These are phyloP conservation scores for Leccinum subrobustum DNA, from an alignment of 1,284 basidiomycete genomes.

Conservation along the genomic window DNA sequence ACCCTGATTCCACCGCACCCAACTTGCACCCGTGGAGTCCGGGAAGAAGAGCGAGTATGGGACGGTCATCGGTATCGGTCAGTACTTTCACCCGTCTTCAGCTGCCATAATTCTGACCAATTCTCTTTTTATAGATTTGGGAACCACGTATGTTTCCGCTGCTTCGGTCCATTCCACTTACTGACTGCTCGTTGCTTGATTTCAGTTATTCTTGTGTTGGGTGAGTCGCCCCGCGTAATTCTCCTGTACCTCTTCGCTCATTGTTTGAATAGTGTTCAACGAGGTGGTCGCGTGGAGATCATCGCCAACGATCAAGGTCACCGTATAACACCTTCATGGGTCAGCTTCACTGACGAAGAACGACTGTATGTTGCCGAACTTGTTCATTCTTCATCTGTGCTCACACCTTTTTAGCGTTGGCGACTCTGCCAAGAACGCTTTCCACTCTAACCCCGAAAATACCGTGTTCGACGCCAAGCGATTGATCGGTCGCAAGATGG, in stretches of 20 bases:
- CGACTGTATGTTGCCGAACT: slow-evolving; percentile 64
- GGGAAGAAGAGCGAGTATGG: slow-evolving; percentile 67
- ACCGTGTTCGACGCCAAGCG: slow-evolving; percentile 98
- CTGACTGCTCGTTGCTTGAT: slow-evolving; percentile 21
- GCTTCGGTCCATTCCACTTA: slow-evolving; percentile 8
- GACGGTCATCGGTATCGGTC: slow-evolving; percentile 94
- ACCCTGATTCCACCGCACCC: no score
- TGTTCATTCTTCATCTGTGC: background rate
- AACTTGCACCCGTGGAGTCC: slow-evolving; percentile 33
- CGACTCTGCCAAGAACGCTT: slow-evolving; percentile 79
- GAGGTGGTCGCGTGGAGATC: slow-evolving; percentile 91
- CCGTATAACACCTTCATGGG: slow-evolving; percentile 96
- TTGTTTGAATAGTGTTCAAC: slow-evolving; percentile 69
- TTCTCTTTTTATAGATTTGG: slow-evolving; percentile 55
- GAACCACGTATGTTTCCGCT: slow-evolving; percentile 62
- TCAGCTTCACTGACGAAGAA: slow-evolving; percentile 88
- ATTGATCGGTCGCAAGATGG: slow-evolving; percentile 87
- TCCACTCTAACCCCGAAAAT: slow-evolving; percentile 85
- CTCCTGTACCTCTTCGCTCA: background rate
- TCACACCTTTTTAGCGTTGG: slow-evolving; percentile 52
- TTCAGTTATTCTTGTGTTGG: slow-evolving; percentile 75
- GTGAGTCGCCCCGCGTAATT: slow-evolving; percentile 36
- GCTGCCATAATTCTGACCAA: slow-evolving; percentile 17
- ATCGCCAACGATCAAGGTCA: slow-evolving; percentile 98
- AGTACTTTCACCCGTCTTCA: slow-evolving; percentile 30